These are phyloP conservation scores for Pseudozyma hubeiensis DNA, from an alignment of 1,284 basidiomycete genomes.

Conservation along the genomic window DNA sequence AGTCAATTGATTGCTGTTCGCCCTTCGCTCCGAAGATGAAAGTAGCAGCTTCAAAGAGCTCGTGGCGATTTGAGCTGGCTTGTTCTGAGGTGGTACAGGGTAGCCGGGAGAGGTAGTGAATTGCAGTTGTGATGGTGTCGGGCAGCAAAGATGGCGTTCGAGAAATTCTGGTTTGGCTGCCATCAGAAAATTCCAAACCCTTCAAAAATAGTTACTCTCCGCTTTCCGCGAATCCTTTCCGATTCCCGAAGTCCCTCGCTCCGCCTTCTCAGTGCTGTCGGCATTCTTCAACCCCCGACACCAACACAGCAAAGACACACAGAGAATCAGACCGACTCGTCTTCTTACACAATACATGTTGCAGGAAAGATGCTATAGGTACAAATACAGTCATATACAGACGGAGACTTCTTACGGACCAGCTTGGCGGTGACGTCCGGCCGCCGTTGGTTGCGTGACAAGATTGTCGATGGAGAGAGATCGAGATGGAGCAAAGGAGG, in stretches of 20 bases:
- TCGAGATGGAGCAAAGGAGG: neutral
- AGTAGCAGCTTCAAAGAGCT: too few relatives aligned
- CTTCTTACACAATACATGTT: constrained; percentile 2
- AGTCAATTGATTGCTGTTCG: too few relatives aligned
- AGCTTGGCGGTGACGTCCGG: neutral
- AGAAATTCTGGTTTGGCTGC: neutral
- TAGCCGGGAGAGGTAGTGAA: neutral
- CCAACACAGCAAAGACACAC: neutral
- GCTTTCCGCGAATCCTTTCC: neutral
- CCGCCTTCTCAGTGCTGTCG: neutral
- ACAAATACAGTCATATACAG: constrained; percentile 24
- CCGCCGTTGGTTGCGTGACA: constrained; percentile 14
- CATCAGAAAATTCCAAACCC: constrained; percentile 19
- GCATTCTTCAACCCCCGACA: neutral
- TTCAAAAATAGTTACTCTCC: neutral
- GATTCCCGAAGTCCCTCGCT: neutral
- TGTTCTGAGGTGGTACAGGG: too few relatives aligned
- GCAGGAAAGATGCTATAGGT: neutral
- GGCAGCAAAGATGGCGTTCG: neutral
- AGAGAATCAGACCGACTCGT: neutral
- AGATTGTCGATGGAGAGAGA: neutral
- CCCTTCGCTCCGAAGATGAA: too few relatives aligned
- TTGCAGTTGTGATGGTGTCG: neutral
- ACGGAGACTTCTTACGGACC: neutral
- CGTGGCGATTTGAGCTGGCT: too few relatives aligned